A percentile compares a stretch with the other conserved stretches of the same genome.
phyloP scores from a whole-genome alignment of 768 basidiomycete species.

The Mycena leptocephala region DNA sequence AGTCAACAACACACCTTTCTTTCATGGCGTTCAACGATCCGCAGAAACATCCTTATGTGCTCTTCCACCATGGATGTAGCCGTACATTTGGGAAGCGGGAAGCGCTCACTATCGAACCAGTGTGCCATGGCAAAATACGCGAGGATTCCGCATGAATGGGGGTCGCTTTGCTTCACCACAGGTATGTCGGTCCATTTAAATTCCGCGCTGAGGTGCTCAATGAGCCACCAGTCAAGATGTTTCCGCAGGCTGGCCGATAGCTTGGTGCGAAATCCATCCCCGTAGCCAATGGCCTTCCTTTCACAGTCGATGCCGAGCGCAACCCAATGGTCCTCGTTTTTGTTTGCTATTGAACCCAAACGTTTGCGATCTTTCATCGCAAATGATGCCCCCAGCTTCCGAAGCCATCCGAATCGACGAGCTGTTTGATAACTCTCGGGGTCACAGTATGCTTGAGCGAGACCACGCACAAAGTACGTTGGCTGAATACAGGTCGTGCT shows the following conservation, averaged over 20 bases:
- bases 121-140: too few relatives aligned
- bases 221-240: slow-evolving; percentile 16
- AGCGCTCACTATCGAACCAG: too few relatives aligned
- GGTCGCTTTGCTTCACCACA: not conserved
- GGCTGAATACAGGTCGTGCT: not conserved
- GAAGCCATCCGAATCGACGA: not conserved
- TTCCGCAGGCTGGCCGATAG: not conserved
- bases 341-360: slow-evolving; percentile 11
- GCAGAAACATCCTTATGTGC: too few relatives aligned
- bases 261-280: not conserved
- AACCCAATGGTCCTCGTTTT: slow-evolving; percentile 23
- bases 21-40: not conserved
- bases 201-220: slow-evolving; percentile 11
- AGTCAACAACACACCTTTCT: slow-evolving; percentile 8
- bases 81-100: too few relatives aligned
- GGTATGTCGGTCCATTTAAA: slow-evolving; percentile 15
- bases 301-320: slow-evolving; percentile 17
- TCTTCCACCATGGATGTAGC: too few relatives aligned
- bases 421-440: not conserved
- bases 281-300: not conserved
- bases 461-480: slow-evolving; percentile 1
- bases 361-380: slow-evolving; percentile 2
- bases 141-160: slow-evolving; percentile 16
- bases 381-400: slow-evolving; percentile 5
- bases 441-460: slow-evolving; percentile 4